Evolutionary conservation across 768 basidiomycete genomes (phyloP).

Genomic region (Kwoniella bestiolae): DNA sequence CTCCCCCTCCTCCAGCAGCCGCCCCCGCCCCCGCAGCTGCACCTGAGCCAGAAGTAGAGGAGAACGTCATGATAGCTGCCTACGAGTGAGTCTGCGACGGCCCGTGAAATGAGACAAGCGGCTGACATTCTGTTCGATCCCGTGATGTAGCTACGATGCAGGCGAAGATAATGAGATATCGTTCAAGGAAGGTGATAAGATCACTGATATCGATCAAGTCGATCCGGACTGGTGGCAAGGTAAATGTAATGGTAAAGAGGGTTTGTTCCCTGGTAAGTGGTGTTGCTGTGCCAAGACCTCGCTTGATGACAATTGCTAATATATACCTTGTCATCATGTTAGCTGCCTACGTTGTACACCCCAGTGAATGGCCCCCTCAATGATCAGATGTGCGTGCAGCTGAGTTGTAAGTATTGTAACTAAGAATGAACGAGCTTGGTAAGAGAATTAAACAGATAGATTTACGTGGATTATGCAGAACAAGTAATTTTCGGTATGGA

Average conservation of each 20-base stretch:
- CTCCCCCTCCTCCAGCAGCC: conserved; percentile 60
- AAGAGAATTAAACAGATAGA: too few relatives aligned
- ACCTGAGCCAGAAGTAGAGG: conserved; percentile 58
- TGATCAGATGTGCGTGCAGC: neutral
- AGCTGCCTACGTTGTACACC: conserved; percentile 42
- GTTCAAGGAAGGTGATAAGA: conserved; percentile 80
- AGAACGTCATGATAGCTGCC: conserved; percentile 55
- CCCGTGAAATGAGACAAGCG: too few relatives aligned
- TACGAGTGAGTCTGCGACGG: conserved; percentile 68
- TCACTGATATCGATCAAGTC: conserved; percentile 76
- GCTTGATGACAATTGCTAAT: too few relatives aligned
- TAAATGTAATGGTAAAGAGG: conserved; percentile 41
- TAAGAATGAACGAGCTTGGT: neutral
- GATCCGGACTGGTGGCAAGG: conserved; percentile 53
- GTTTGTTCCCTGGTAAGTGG: conserved; percentile 55
- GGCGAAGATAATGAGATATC: conserved; percentile 88
- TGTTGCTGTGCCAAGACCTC: neutral
- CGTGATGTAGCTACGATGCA: conserved; percentile 72
- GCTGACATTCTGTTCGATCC: conserved; percentile 1
- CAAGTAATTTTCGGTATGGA: neutral
- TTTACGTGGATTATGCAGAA: too few relatives aligned
- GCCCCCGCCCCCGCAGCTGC: conserved; percentile 56
- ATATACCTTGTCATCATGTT: too few relatives aligned
- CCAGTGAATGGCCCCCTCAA: conserved; percentile 27
- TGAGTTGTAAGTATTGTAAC: neutral